These are phyloP conservation scores for Clonostachys rhizophaga DNA, from an alignment of 2,329 filamentous ascomycete species.

Conservation along the genomic window DNA sequence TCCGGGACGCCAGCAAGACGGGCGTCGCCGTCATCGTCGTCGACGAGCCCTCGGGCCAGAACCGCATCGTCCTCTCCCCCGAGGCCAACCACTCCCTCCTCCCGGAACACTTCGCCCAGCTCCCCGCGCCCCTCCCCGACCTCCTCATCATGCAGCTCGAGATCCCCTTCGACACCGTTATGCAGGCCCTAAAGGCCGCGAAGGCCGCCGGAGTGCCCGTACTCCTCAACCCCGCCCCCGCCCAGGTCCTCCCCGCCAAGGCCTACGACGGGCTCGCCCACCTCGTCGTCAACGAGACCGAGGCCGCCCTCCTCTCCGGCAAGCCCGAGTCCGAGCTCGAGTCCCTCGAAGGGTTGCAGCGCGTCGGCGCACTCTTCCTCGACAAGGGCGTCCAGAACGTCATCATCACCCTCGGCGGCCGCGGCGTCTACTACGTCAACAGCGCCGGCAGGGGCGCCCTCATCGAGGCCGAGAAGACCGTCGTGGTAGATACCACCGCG, in stretches of 20 bases:
- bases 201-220: slow-evolving; percentile 49
- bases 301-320: slow-evolving; percentile 70
- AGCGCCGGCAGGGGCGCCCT: slow-evolving; percentile 33
- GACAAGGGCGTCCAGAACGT: slow-evolving; percentile 67
- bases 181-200: slow-evolving; percentile 53
- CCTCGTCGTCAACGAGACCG: slow-evolving; percentile 86
- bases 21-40: slow-evolving; percentile 75
- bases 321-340: slow-evolving; percentile 44
- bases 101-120: slow-evolving; percentile 24
- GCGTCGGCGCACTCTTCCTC: slow-evolving; percentile 58
- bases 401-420: slow-evolving; percentile 77
- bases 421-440: slow-evolving; percentile 68
- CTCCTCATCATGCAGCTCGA: slow-evolving; percentile 76
- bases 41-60: slow-evolving; percentile 67
- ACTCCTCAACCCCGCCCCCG: slow-evolving; percentile 82
- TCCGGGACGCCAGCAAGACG: slow-evolving; percentile 43
- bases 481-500: slow-evolving; percentile 86
- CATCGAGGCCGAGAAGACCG: slow-evolving; percentile 62
- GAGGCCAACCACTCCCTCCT: slow-evolving; percentile 59
- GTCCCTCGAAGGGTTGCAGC: slow-evolving; percentile 32
- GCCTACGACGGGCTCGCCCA: slow-evolving; percentile 68
- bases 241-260: slow-evolving; percentile 60
- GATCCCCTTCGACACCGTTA: slow-evolving; percentile 62
- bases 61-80: slow-evolving; percentile 69
- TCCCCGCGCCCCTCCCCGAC: slow-evolving; percentile 41